Base-by-base conservation (phyloP, 805 yeast genomes). In the Candida easanensis region DNA sequence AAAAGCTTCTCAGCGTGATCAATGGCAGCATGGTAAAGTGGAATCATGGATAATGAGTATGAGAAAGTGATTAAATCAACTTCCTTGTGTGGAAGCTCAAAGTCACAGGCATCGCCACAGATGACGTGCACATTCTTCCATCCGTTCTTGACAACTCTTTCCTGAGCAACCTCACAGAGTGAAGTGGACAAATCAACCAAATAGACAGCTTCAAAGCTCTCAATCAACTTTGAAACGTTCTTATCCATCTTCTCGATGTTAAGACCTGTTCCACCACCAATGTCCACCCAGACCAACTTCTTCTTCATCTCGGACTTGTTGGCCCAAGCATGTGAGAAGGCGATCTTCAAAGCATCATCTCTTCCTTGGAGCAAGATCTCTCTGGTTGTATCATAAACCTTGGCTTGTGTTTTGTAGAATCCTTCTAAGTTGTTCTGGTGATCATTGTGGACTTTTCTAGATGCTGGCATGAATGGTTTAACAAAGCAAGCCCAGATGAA, bases 181-280 rank as follows among this genome's bases (percentile, higher is more conserved):
- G 90, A 83, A 7, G 90, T 86, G 1, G 90, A 83, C 45, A 86
- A 69, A 60, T 86, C 95, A 37, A 86, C 79, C 43, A 86, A 70
- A 56, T 83, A 84, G 38, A 86, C 73, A 13, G 84, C 84, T 51
- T 76, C 73, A 63, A 86, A 87, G 50, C 69, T 64, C 20, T 61
- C 57, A 10, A 54, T 45, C 23, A 64, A 36, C 9, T 48, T 35
- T 2, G 63, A 59, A 38, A 75, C 64, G 36, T 79, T 65, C 33
- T 68, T 58, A 58, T 82, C 69, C 95, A 86, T 86, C 54, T 74
- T 72, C 63, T 86, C 93, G 54, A 86, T 82, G 64, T 86, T 86
- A 63, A 80, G 72, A 37, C 95, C 95, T 5, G 95, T 86, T 19
- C 95, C 95, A 25, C 95, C 95, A 39, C 95, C 95, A 56, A 87